phyloP scores from a whole-genome alignment of 2,329 filamentous ascomycete species.

The Aureobasidium leucospermi region DNA sequence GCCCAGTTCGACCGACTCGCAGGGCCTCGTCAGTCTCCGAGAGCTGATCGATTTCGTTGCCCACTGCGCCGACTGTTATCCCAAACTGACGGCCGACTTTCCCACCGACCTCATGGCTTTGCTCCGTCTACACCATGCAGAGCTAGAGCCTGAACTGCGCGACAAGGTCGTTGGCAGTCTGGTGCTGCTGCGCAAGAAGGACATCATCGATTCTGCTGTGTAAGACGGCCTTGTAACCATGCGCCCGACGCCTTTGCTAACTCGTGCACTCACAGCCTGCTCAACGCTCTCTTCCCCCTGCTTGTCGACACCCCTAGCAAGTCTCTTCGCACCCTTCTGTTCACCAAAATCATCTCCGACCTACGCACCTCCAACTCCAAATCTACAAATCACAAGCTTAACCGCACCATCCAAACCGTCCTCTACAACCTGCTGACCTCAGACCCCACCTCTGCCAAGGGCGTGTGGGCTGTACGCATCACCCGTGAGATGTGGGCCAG shows the following conservation, averaged over 20 bases:
- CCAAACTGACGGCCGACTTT: slow-evolving; percentile 68
- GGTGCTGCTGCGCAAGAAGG: slow-evolving; percentile 81
- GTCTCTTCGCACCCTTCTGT: slow-evolving; percentile 71
- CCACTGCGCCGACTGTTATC: slow-evolving; percentile 91
- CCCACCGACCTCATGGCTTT: slow-evolving; percentile 75
- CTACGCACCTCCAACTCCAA: slow-evolving; percentile 82
- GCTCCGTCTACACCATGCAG: slow-evolving; percentile 71
- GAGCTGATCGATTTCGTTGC: slow-evolving; percentile 91
- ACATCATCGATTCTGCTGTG: slow-evolving; percentile 76
- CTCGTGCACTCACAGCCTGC: slow-evolving; percentile 39
- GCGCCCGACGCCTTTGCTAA: slow-evolving; percentile 10
- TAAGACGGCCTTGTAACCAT: slow-evolving; percentile 24
- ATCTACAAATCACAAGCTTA: slow-evolving; percentile 82
- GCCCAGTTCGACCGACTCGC: slow-evolving; percentile 68
- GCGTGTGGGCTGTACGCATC: slow-evolving; percentile 92
- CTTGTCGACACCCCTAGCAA: slow-evolving; percentile 90
- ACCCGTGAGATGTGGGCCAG: slow-evolving; percentile 94
- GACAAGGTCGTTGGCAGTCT: slow-evolving; percentile 93
- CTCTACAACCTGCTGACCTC: slow-evolving; percentile 86
- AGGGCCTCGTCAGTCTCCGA: slow-evolving; percentile 74
- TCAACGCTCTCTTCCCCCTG: slow-evolving; percentile 91
- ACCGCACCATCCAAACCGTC: slow-evolving; percentile 86
- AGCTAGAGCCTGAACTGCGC: slow-evolving; percentile 73
- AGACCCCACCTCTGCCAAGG: slow-evolving; percentile 76
- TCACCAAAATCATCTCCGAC: slow-evolving; percentile 87